A percentile compares a stretch with the other conserved stretches of the same genome.
Conservation (phyloP, 2,329 filamentous ascomycete species). For the Leptographium flavum region DNA sequence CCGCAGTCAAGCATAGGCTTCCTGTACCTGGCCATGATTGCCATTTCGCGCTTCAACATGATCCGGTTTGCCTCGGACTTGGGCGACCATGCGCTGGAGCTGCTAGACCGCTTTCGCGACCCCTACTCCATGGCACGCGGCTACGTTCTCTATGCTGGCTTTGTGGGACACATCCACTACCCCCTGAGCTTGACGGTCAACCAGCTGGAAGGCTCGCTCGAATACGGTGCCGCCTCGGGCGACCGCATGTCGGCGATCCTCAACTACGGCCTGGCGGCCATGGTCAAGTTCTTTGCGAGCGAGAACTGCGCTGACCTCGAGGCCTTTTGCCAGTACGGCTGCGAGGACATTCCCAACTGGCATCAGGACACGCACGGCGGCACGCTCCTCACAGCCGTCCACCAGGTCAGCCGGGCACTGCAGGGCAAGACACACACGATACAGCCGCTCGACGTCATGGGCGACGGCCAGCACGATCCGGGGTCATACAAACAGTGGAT, state of each 20-base stretch:
- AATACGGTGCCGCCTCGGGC: conserved; percentile 50
- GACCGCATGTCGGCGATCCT: conserved; percentile 60
- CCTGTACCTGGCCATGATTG: conserved; percentile 52
- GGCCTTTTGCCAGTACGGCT: conserved; percentile 55
- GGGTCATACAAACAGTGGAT: conserved; percentile 45
- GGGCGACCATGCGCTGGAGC: conserved; percentile 44
- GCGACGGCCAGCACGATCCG: conserved; percentile 51
- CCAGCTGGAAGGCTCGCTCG: conserved; percentile 50
- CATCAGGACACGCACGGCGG: conserved; percentile 57
- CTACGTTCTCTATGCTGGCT: conserved; percentile 54
- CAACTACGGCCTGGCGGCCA: conserved; percentile 52
- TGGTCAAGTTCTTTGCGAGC: conserved; percentile 54
- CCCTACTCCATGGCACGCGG: conserved; percentile 53
- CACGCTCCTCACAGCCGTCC: conserved; percentile 48
- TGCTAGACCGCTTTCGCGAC: conserved; percentile 50
- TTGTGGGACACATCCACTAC: conserved; percentile 54
- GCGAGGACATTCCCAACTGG: conserved; percentile 62
- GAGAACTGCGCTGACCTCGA: conserved; percentile 58
- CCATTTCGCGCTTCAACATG: conserved; percentile 57
- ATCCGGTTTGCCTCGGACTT: conserved; percentile 52
- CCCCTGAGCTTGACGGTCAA: conserved; percentile 43
- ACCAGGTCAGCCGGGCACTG: conserved; percentile 54
- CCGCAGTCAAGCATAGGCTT: conserved; percentile 57
- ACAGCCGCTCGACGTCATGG: conserved; percentile 43
- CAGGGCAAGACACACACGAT: conserved; percentile 55